These are phyloP conservation scores for Pleurotus pulmonarius DNA, from an alignment of 768 basidiomycete genomes.

Conservation along the genomic window DNA sequence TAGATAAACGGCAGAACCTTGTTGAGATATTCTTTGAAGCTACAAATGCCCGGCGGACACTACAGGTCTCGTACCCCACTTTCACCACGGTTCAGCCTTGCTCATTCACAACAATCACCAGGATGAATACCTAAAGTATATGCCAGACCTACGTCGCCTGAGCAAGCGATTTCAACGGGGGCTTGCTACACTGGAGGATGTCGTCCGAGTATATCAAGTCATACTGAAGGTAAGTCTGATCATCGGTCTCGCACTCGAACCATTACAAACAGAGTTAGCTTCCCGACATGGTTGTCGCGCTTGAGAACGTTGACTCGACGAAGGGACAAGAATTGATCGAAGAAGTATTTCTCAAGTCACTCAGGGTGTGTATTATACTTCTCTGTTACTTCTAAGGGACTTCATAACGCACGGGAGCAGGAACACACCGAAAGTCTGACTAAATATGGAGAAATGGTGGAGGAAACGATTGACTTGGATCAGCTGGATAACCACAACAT, in stretches of 20 bases:
- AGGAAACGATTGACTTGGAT: conserved; percentile 89
- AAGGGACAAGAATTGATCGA: conserved; percentile 54
- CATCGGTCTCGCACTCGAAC: not conserved
- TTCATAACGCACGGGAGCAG: conserved; percentile 30
- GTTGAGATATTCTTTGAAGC: conserved; percentile 87
- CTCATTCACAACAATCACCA: conserved; percentile 21
- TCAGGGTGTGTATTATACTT: conserved; percentile 43
- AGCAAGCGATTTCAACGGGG: conserved; percentile 88
- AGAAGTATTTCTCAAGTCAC: conserved; percentile 58
- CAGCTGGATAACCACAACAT: conserved; percentile 84
- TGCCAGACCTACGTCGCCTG: conserved; percentile 93
- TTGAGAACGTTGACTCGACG: conserved; percentile 49
- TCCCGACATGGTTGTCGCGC: conserved; percentile 64
- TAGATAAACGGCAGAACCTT: conserved; percentile 82
- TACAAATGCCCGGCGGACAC: conserved; percentile 57
- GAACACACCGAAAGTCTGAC: conserved; percentile 56
- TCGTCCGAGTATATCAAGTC: conserved; percentile 94
- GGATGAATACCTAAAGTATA: conserved; percentile 84
- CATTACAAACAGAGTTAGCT: conserved; percentile 38
- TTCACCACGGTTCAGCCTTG: not conserved
- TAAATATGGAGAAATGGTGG: conserved; percentile 92
- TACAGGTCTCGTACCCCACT: conserved; percentile 53
- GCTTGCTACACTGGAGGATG: conserved; percentile 85
- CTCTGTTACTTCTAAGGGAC: not conserved
- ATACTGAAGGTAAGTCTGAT: conserved; percentile 61